A percentile compares a stretch with the other conserved stretches of the same genome.
phyloP scores from a whole-genome alignment of 1,139 yeast genomes.

The Debaryomyces coudertii region DNA sequence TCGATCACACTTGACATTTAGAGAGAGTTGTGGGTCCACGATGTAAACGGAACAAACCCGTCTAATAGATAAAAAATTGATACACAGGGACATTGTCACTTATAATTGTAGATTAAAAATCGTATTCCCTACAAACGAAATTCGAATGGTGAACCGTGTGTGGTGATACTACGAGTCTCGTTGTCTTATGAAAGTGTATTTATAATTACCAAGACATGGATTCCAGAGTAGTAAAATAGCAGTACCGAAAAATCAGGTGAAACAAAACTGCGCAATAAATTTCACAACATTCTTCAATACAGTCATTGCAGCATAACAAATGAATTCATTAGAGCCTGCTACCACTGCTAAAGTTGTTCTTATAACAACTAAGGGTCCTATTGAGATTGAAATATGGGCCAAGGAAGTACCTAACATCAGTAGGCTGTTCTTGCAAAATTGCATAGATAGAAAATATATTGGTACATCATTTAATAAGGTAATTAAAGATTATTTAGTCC shows the following conservation, averaged over 20 bases:
- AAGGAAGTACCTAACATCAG: slow-evolving; percentile 63
- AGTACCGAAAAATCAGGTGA: background rate
- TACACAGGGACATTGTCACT: too few relatives aligned
- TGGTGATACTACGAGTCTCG: too few relatives aligned
- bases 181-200: background rate
- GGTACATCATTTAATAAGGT: slow-evolving; percentile 47
- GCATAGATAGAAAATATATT: slow-evolving; percentile 46
- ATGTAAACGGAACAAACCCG: too few relatives aligned
- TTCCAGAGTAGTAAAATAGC: background rate
- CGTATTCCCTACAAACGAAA: too few relatives aligned
- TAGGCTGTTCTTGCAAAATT: slow-evolving; percentile 51
- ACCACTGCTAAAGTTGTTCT: slow-evolving; percentile 64
- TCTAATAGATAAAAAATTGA: too few relatives aligned
- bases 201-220: background rate
- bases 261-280: background rate
- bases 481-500: slow-evolving; percentile 39
- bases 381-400: slow-evolving; percentile 71
- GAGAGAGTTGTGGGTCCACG: too few relatives aligned
- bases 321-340: slow-evolving; percentile 70
- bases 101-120: too few relatives aligned
- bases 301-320: slow-evolving; percentile 15
- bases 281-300: background rate
- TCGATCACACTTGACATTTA: too few relatives aligned
- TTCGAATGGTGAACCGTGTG: too few relatives aligned
- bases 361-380: slow-evolving; percentile 60